phyloP scores from a whole-genome alignment of 192 early-diverging fungal genomes.

The Martensiomyces pterosporus region DNA sequence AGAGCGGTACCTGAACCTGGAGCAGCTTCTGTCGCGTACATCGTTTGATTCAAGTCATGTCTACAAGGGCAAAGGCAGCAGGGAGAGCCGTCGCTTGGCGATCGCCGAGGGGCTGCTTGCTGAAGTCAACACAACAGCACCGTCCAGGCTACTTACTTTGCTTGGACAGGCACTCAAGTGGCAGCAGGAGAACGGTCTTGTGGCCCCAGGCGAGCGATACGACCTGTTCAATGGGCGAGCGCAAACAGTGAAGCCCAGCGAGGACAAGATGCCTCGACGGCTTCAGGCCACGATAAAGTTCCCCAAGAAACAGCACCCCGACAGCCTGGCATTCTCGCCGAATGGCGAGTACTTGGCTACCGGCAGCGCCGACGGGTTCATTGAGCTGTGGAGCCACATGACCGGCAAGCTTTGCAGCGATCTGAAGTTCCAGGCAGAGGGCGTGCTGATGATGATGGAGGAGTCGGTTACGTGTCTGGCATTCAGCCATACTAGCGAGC shows the following conservation, averaged over 20 bases:
- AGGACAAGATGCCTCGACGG: conserved; percentile 67
- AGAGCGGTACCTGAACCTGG: conserved; percentile 80
- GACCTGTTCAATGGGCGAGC: conserved; percentile 79
- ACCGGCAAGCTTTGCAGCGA: conserved; percentile 88
- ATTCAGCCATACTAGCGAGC: conserved; percentile 70
- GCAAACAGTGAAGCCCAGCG: conserved; percentile 58
- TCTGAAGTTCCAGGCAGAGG: conserved; percentile 87
- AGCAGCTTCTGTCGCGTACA: conserved; percentile 63
- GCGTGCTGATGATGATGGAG: conserved; percentile 84
- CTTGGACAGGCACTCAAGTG: conserved; percentile 86
- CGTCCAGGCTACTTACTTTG: conserved; percentile 76
- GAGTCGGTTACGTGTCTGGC: conserved; percentile 69
- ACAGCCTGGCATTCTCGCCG: conserved; percentile 73
- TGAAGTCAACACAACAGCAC: conserved; percentile 51
- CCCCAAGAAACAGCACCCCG: conserved; percentile 82
- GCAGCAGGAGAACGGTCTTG: conserved; percentile 76
- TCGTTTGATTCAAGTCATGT: conserved; percentile 59
- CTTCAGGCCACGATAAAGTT: conserved; percentile 87
- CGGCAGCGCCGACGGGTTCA: conserved; percentile 89
- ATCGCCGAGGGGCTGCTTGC: conserved; percentile 64
- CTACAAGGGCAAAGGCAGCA: conserved; percentile 27
- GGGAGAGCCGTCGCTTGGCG: conserved; percentile 65
- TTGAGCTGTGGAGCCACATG: conserved; percentile 92
- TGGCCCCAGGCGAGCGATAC: conserved; percentile 63
- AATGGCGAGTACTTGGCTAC: conserved; percentile 81